Percentiles rank a stretch among this genome's conserved stretches.
These are phyloP conservation scores for Zea luxurians DNA, from an alignment of 176 grass and related monocot genomes.

Conservation along the genomic window DNA sequence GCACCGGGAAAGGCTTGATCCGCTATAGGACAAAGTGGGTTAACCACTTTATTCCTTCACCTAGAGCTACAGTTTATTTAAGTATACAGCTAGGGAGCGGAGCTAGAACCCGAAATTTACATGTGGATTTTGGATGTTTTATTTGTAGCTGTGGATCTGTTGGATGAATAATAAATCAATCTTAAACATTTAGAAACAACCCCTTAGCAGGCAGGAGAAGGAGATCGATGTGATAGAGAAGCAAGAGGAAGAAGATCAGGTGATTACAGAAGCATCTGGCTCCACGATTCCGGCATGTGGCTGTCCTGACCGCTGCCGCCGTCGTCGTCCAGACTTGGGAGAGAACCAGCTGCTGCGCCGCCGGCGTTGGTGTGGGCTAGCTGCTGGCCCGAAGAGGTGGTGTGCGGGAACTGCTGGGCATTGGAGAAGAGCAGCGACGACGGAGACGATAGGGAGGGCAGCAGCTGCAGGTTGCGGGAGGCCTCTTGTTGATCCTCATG, in stretches of 20 bases:
- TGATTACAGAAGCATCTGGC: conserved; percentile 82
- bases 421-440: conserved; percentile 63
- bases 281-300: conserved; percentile 79
- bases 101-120: conserved; percentile 15
- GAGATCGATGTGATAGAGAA: neutral
- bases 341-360: neutral
- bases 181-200: neutral
- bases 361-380: conserved; percentile 28
- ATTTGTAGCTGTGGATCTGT: neutral
- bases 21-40: conserved; percentile 49
- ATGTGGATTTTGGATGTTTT: conserved; percentile 15
- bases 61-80: conserved; percentile 26
- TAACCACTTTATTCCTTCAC: conserved; percentile 52
- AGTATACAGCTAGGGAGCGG: conserved; percentile 5
- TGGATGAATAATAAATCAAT: conserved; percentile 23
- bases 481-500: conserved; percentile 53
- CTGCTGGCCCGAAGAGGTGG: conserved; percentile 31
- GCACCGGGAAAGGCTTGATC: conserved; percentile 38
- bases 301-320: conserved; percentile 36
- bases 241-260: conserved; percentile 28
- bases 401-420: conserved; percentile 41
- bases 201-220: too few relatives aligned
- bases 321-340: conserved; percentile 37
- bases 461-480: conserved; percentile 40
- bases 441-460: conserved; percentile 57